These are phyloP conservation scores for Albugo laibachii DNA, from an alignment of 352 stramenopile species.

Conservation along the genomic window DNA sequence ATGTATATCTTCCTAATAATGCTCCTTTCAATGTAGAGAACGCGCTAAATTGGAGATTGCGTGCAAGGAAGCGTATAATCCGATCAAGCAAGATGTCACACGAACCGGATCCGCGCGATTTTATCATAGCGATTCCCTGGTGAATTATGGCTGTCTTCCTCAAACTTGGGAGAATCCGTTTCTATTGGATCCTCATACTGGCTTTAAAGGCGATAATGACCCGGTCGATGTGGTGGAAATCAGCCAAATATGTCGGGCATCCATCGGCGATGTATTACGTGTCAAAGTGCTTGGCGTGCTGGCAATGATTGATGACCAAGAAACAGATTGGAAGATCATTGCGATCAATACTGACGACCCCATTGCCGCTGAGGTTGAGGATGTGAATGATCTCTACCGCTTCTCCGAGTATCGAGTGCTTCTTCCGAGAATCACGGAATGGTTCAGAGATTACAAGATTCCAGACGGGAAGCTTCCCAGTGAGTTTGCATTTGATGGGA, in stretches of 20 bases:
- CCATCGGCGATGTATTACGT: conserved; percentile 84
- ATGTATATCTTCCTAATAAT: too few species aligned
- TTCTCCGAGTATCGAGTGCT: conserved; percentile 38
- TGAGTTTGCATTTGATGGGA: conserved; percentile 95
- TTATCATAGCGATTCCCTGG: conserved; percentile 69
- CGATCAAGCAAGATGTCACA: conserved; percentile 96
- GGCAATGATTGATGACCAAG: conserved; percentile 98
- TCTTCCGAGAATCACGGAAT: conserved; percentile 75
- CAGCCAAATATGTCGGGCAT: conserved; percentile 61
- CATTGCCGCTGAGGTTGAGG: conserved; percentile 86
- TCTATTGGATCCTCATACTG: conserved; percentile 85
- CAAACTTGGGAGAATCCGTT: conserved; percentile 99
- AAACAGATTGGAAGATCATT: conserved; percentile 99
- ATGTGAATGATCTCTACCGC: conserved; percentile 76
- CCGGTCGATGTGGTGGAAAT: conserved; percentile 99
- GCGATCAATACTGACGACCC: conserved; percentile 91
- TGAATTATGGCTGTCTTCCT: conserved; percentile 97
- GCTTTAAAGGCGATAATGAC: conserved; percentile 92
- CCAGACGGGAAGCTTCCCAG: conserved; percentile 98
- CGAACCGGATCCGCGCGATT: conserved; percentile 85
- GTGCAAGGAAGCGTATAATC: conserved; percentile 80
- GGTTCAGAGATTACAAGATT: conserved; percentile 99
- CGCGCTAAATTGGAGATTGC: conserved; percentile 89
- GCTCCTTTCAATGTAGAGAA: background rate
- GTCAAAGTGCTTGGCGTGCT: conserved; percentile 96